Base-by-base conservation (phyloP, 345 rosid species). In the Acer negundo region DNA sequence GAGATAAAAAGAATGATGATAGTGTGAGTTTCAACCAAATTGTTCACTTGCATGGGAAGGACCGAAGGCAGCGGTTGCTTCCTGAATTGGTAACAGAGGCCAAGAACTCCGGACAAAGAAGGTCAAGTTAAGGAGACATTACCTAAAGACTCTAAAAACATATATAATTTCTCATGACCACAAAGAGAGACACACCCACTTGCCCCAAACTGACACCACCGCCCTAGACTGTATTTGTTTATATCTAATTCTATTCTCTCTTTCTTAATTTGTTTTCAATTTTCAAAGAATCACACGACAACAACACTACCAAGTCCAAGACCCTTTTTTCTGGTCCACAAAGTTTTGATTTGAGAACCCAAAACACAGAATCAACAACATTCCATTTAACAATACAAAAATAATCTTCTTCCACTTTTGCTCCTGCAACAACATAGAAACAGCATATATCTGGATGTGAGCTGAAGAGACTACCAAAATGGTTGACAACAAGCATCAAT, bases 191-290 rank as follows among this genome's bases (percentile, higher is more conserved):
- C 88, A 88, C 80, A 66, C 92, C 90, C 92, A 89, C 89, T 85
- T 82, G 87, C 91, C 80, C 82, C 82, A 84, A 69, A 85, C 90
- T 88, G 90, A 89, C 97, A 89, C 92, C 82, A 83, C 85, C 80
- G 62, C 83, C 83, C 76, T 66, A 77, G 73, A 46, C 80, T 73
- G 56, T 26, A 77, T 46, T 83, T 84, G 75, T 84, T 79, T 80
- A 70, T 80, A 70, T 82, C 62, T 12, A 19, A 67, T 26, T 77
- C 75, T 55, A 19, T 81, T 22, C 46, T 47, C 66, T 72, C 78
- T 78, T 31, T 68, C 38, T 55, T 59, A 59, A 20, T 81, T 71
- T 44, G 51, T 79, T 84, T 69, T 77, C 76, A 75, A 58, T 76
- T 87, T 73, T 73, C 86, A 75, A 83, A 84, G 78, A 78, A 55